Percentiles rank a stretch among this genome's conserved stretches.
phyloP scores from a whole-genome alignment of 306 rosid species.

The Vigna mungo region DNA sequence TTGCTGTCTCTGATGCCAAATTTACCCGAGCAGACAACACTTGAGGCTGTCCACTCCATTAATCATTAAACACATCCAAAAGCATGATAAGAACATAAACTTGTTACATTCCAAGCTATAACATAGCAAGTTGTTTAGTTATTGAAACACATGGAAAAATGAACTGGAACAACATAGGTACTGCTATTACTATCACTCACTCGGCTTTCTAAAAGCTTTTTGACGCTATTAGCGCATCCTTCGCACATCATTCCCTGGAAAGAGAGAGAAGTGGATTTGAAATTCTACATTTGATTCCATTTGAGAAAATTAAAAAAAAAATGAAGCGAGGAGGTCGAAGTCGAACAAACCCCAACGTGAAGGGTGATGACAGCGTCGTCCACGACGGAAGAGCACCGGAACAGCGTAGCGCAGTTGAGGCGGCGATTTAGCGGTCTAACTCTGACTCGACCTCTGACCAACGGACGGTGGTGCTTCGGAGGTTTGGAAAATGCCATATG shows the following conservation, averaged over 20 bases:
- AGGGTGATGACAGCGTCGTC: constrained; percentile 38
- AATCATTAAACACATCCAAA: neutral
- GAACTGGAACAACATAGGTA: constrained; percentile 1
- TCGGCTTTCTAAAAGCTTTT: constrained; percentile 74
- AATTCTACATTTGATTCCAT: neutral
- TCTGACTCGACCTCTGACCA: neutral
- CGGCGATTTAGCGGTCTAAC: neutral
- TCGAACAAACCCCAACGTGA: constrained; percentile 40
- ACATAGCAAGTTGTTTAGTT: neutral
- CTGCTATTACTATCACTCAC: constrained; percentile 44
- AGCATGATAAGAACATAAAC: constrained; percentile 10
- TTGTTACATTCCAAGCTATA: neutral
- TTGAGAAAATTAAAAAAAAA: neutral
- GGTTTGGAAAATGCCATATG: constrained; percentile 33
- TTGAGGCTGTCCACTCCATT: constrained; percentile 70
- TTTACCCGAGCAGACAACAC: constrained; percentile 91
- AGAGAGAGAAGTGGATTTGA: neutral
- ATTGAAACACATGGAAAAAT: neutral
- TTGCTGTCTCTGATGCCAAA: constrained; percentile 77
- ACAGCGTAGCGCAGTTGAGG: constrained; percentile 1
- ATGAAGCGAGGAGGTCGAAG: neutral
- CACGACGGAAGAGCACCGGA: constrained; percentile 26
- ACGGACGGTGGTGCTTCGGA: neutral
- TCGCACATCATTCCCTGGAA: constrained; percentile 73
- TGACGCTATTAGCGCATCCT: constrained; percentile 85